Conservation (phyloP, 1,284 basidiomycete genomes). For the Coniferiporia sulphurascens region DNA sequence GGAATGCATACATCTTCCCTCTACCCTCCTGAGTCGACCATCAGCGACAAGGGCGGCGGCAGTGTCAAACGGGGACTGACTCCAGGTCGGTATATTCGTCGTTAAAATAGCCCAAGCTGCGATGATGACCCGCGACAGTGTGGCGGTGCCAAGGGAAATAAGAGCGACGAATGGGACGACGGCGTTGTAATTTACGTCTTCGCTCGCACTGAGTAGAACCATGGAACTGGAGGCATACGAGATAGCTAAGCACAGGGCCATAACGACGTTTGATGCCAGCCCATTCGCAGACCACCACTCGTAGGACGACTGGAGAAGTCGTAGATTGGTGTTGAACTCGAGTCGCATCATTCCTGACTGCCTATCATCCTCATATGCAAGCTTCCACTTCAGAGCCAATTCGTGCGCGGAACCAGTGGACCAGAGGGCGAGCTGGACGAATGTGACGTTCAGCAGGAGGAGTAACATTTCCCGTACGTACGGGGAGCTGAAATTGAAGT, state of each 20-base stretch:
- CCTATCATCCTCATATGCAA: neutral
- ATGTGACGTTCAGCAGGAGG: conserved; percentile 1
- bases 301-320: conserved; percentile 1
- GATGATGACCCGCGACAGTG: neutral
- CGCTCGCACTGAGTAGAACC: neutral
- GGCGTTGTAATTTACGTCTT: neutral
- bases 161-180: neutral
- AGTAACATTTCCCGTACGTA: conserved; percentile 1
- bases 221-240: conserved; percentile 4
- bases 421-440: neutral
- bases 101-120: neutral
- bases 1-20: conserved; percentile 15
- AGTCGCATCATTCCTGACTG: neutral
- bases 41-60: neutral
- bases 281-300: conserved; percentile 1
- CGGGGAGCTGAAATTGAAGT: neutral
- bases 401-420: neutral
- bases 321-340: neutral
- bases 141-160: neutral
- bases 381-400: neutral
- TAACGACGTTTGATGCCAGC: neutral
- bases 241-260: neutral
- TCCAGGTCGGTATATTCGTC: conserved; percentile 1
- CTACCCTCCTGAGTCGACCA: neutral
- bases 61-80: neutral